Evolutionary conservation across 208 protist species (phyloP), one percentile per base, ranked within the genome.

Genomic region (Angomonas ambiguus): DNA sequence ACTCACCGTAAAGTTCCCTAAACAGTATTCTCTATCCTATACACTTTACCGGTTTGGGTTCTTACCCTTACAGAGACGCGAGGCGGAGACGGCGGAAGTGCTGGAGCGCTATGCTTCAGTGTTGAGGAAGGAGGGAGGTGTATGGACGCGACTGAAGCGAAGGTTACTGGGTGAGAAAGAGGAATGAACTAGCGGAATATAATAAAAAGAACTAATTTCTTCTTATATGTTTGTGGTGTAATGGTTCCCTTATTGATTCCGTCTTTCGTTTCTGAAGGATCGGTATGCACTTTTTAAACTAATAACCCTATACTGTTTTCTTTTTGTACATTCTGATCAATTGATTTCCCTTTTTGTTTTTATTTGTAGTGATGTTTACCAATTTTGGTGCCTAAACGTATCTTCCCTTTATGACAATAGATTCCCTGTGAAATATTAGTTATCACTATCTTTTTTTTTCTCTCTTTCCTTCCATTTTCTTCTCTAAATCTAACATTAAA

Each of bases 31-130:
- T 20, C 69, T 87, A 13, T 79, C 82, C 20, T 92, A 88, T 62
- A 85, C 79, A 25, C 62, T 92, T 16, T 92, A 83, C 68, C 70
- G 79, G 3, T 87, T 82, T 64, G 85, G 82, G 11, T 87, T 84
- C 57, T 61, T 92, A 18, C 63, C 82, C 10, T 62, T 88, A 2
- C 57, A 69, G 13, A 62, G 64, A 24, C 72, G 82, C 18, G 74
- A 72, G 65, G 77, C 77, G 5, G 80, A 86, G 30, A 53, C 65
- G 49, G 69, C 51, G 33, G 57, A 69, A 27, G 11, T 75, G 45
- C 31, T 76, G 33, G 20, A 31, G 8, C 51, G 53, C 24, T 62
- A 77, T 41, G 1, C 27, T n/a, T 11, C 51, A 10, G 51, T 28
- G 20, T 16, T 45, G 38, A 8, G 38, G 38, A 45, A n/a, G 16